Evolutionary conservation across 148 eudicot genomes (phyloP).

Genomic region (Camellia granthamiana): DNA sequence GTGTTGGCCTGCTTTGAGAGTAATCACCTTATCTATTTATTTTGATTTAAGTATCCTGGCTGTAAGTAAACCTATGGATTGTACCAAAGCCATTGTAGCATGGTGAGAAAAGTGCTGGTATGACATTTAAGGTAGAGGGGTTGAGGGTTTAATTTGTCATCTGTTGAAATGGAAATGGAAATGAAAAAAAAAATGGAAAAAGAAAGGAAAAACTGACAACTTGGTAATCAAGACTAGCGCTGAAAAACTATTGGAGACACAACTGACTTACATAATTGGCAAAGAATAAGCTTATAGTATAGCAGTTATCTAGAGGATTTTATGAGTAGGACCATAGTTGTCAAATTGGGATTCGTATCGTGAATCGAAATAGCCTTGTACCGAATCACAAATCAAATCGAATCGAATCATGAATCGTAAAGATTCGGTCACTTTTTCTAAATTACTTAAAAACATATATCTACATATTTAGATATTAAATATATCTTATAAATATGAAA

Average conservation of each 20-base stretch:
- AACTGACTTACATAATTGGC: background rate
- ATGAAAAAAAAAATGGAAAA: background rate
- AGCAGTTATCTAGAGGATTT: background rate
- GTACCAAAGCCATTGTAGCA: background rate
- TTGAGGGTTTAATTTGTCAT: background rate
- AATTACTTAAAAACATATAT: too few relatives aligned
- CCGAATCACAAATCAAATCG: too few relatives aligned
- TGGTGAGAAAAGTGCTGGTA: conserved; percentile 1
- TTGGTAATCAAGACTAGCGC: background rate
- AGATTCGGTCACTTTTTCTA: too few relatives aligned
- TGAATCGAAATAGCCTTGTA: too few relatives aligned
- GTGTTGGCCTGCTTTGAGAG: background rate
- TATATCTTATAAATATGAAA: too few relatives aligned
- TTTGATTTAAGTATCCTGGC: background rate
- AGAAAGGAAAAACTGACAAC: background rate
- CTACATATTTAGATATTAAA: too few relatives aligned
- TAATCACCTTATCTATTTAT: background rate
- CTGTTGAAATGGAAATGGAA: background rate
- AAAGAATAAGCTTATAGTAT: background rate
- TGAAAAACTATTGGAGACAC: background rate
- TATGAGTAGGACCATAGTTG: background rate
- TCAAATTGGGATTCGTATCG: too few relatives aligned
- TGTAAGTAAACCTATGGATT: background rate
- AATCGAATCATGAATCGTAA: too few relatives aligned
- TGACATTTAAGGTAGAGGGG: background rate